phyloP scores from a whole-genome alignment of 306 rosid genomes.

The Senna siamea region DNA sequence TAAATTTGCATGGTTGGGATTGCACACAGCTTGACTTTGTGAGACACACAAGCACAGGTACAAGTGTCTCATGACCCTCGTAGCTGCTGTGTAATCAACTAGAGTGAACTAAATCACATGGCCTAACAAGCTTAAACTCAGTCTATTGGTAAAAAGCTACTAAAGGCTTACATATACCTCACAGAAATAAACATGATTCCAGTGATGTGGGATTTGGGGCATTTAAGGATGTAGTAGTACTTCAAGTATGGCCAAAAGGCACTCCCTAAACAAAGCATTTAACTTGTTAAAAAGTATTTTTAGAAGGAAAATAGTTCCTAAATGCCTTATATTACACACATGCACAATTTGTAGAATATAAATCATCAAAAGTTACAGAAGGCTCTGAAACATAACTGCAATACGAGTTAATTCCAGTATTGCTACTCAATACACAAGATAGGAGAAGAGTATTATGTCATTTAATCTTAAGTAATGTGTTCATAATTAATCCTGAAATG shows the following conservation, averaged over 20 bases:
- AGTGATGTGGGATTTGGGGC: neutral
- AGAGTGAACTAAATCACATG: neutral
- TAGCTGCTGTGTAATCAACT: neutral
- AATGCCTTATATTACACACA: slow-evolving; percentile 17
- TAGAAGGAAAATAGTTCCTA: neutral
- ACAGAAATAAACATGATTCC: neutral
- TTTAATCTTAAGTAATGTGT: neutral
- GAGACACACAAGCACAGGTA: neutral
- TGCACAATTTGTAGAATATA: slow-evolving; percentile 17
- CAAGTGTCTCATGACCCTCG: neutral
- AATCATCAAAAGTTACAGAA: slow-evolving; percentile 2
- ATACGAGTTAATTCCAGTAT: neutral
- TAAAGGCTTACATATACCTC: slow-evolving; percentile 14
- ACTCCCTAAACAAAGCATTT: neutral
- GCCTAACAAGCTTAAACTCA: neutral
- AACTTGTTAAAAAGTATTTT: neutral
- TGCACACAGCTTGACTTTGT: neutral
- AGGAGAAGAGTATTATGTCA: neutral
- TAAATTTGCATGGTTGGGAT: neutral
- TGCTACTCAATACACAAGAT: neutral
- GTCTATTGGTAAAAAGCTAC: neutral
- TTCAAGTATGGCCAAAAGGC: neutral
- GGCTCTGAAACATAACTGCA: slow-evolving; percentile 4
- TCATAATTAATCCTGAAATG: neutral
- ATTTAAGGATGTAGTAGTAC: neutral